phyloP scores from a whole-genome alignment of 1,139 yeast species.

The Protomyces lactucae-debilis region DNA sequence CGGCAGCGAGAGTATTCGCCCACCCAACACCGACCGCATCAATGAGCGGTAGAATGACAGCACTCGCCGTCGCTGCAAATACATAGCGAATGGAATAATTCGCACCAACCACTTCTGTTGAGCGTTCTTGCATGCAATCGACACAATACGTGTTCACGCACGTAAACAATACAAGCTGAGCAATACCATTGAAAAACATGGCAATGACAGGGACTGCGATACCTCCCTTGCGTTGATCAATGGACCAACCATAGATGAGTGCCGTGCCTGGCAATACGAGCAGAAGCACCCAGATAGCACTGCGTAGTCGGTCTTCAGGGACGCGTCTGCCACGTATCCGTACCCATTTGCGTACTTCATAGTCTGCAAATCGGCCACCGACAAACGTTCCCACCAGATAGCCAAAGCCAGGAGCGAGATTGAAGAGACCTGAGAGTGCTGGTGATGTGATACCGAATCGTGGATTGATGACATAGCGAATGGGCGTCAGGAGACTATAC shows the following conservation, averaged over 20 bases:
- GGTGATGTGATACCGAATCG: slow-evolving; percentile 48
- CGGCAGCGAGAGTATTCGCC: slow-evolving; percentile 47
- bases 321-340: slow-evolving; percentile 45
- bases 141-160: slow-evolving; percentile 53
- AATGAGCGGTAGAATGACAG: slow-evolving; percentile 47
- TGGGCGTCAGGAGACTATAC: slow-evolving; percentile 53
- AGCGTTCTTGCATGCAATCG: slow-evolving; percentile 51
- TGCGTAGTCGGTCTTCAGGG: slow-evolving; percentile 51
- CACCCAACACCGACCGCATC: slow-evolving; percentile 51
- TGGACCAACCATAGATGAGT: slow-evolving; percentile 52
- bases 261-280: slow-evolving; percentile 44
- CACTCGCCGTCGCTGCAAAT: slow-evolving; percentile 51
- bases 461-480: slow-evolving; percentile 52
- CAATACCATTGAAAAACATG: slow-evolving; percentile 48
- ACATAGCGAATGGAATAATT: slow-evolving; percentile 50
- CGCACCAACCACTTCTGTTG: slow-evolving; percentile 52
- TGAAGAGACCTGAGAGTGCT: slow-evolving; percentile 49
- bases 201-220: slow-evolving; percentile 51
- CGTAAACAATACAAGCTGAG: slow-evolving; percentile 51
- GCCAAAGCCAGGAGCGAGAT: slow-evolving; percentile 53
- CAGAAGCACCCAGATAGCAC: slow-evolving; percentile 43
- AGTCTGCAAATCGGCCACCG: slow-evolving; percentile 53
- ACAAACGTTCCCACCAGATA: slow-evolving; percentile 47
- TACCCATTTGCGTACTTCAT: slow-evolving; percentile 45
- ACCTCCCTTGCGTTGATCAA: slow-evolving; percentile 50